Evolutionary conservation across 2,329 filamentous ascomycete species (phyloP), one percentile per base, ranked within the genome.

Genomic region (Aspergillus spinulosporus): DNA sequence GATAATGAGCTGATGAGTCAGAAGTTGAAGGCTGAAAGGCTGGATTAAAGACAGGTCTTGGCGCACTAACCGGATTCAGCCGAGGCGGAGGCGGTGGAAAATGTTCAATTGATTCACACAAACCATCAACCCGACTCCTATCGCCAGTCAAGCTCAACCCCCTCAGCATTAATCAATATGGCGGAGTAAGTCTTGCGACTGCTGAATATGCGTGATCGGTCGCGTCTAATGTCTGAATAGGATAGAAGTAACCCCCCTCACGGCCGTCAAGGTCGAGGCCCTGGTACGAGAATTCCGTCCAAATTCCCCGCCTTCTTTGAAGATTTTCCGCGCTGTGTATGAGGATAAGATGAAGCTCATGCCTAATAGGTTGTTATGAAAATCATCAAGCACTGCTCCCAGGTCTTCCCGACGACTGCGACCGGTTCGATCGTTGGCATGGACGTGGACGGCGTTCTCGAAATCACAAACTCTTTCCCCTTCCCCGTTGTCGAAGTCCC

Each of bases 381-480:
- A 82, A 92, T 97, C 74, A 92, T 95, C 77, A 97, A 95, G 80
- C 92, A 97, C 81, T 91, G 90, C 80, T 88, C 91, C 56, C 85
- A 89, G 68, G 84, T 84, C 53, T 97, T 96, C 79, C 93, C 93
- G 48, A 93, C 91, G 51, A 87, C 87, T 55, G 91, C 92, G 56
- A 97, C 92, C 54, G 93, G 93, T 61, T 90, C 89, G 61, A 84
- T 97, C 60, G 92, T 97, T 59, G 94, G 94, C 67, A 92, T 97
- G 90, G 93, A 97, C 76, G 84, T 85, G 68, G 86, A 88, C 64
- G 85, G 85, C 63, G 82, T 87, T 58, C 85, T 97, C 61, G 88
- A 97, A 79, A 82, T 97, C 78, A 97, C 94, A 67, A 97, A 97
- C 82, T 85, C 86, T 63, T 99, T 97, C 79, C 88, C 92, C 42